Conservation (phyloP, 768 basidiomycete species). For the Boletus bicolor region DNA sequence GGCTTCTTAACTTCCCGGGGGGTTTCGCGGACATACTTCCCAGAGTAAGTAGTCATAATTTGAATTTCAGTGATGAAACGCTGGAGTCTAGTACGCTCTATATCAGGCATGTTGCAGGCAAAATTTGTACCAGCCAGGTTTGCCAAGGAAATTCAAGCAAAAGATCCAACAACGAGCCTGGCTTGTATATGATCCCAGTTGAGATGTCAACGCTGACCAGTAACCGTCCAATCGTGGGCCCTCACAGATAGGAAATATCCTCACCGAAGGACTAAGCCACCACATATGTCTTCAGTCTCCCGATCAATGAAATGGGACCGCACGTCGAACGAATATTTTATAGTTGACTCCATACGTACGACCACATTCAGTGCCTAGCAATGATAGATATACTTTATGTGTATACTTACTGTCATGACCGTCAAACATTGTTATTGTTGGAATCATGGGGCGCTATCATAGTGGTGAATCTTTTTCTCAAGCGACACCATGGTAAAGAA, state of each 20-base stretch:
- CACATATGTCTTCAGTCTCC: slow-evolving; percentile 53
- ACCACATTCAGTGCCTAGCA: slow-evolving; percentile 69
- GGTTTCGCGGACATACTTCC: slow-evolving; percentile 35
- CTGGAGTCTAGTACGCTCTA: slow-evolving; percentile 50
- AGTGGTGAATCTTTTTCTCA: too few relatives aligned
- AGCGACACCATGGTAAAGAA: too few relatives aligned
- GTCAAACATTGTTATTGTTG: slow-evolving; percentile 67
- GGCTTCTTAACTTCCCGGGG: slow-evolving; percentile 64
- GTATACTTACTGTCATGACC: slow-evolving; percentile 52
- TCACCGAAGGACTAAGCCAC: slow-evolving; percentile 69
- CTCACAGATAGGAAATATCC: slow-evolving; percentile 81
- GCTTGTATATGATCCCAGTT: slow-evolving; percentile 71
- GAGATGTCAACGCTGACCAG: slow-evolving; percentile 76
- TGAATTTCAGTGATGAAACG: slow-evolving; percentile 55
- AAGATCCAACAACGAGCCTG: slow-evolving; percentile 55
- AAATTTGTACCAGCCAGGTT: slow-evolving; percentile 27
- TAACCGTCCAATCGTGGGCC: slow-evolving; percentile 57
- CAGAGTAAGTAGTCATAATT: slow-evolving; percentile 42
- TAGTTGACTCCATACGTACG: slow-evolving; percentile 69
- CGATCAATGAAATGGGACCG: slow-evolving; percentile 68
- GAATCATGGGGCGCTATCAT: slow-evolving; percentile 22
- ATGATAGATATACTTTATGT: not conserved
- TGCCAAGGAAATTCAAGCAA: slow-evolving; percentile 56
- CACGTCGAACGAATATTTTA: slow-evolving; percentile 66
- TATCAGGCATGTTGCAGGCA: slow-evolving; percentile 48